phyloP scores from a whole-genome alignment of 176 grass and related monocot genomes.

The Aegilops tauschii region DNA sequence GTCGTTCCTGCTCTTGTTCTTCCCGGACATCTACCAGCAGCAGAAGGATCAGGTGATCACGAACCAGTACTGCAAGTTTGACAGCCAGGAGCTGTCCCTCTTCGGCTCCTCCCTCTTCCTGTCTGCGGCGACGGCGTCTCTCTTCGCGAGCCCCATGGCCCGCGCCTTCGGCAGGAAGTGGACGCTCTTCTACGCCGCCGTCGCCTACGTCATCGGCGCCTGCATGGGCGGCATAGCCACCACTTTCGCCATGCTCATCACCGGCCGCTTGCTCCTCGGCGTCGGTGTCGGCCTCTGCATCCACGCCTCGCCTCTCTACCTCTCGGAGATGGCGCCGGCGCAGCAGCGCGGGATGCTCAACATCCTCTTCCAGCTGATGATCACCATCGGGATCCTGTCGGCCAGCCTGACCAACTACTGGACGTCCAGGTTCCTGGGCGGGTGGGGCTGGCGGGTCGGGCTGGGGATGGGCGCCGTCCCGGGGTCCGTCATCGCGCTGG shows the following conservation, averaged over 20 bases:
- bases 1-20: slow-evolving; percentile 43
- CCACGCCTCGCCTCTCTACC: slow-evolving; percentile 42
- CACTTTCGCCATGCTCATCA: slow-evolving; percentile 39
- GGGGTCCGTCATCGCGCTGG: slow-evolving; percentile 35
- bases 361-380: slow-evolving; percentile 60
- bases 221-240: slow-evolving; percentile 20
- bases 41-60: slow-evolving; percentile 31
- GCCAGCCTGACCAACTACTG: slow-evolving; percentile 43
- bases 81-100: slow-evolving; percentile 68
- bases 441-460: slow-evolving; percentile 45
- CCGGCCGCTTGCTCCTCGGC: slow-evolving; percentile 45
- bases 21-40: slow-evolving; percentile 45
- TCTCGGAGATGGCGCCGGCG: slow-evolving; percentile 54
- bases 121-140: slow-evolving; percentile 28
- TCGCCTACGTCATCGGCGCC: slow-evolving; percentile 30
- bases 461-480: slow-evolving; percentile 41
- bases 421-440: slow-evolving; percentile 22
- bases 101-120: slow-evolving; percentile 73
- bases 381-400: slow-evolving; percentile 47
- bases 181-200: slow-evolving; percentile 37
- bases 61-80: slow-evolving; percentile 95
- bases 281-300: slow-evolving; percentile 55
- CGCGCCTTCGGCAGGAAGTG: slow-evolving; percentile 47
- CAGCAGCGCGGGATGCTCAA: slow-evolving; percentile 55
- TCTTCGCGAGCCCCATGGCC: slow-evolving; percentile 32